Base-by-base conservation (phyloP, 257 asterid species). In the Thymus mandschuricus region DNA sequence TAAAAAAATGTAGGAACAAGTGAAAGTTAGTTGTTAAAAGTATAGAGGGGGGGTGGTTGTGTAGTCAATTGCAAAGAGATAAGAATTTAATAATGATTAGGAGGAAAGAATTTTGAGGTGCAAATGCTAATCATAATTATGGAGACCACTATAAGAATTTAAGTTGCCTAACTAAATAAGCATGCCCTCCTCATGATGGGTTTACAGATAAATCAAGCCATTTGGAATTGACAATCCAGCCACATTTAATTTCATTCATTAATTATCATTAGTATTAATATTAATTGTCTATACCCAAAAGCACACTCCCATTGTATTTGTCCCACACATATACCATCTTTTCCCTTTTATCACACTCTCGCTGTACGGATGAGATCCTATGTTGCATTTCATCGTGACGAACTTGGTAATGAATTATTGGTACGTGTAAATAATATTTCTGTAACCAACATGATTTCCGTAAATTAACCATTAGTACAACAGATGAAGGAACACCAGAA, bases 111-210 rank as follows among this genome's bases (percentile, higher is more conserved):
- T 64, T 51, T 69, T 3, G 58, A 50, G 75, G 72, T 12, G 66
- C 64, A 46, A 76, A 51, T 38, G 74, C 35, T 80, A 55, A 75
- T 75, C 49, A 79, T 79, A 72, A 46, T 64, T 56, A 68, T 62
- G 59, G 56, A 72, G 64, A 56, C 81, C 69, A 55, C 80, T 66
- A 66, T 21, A 66, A 75, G 3, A 38, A 67, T 64, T 68, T 60
- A 59, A 73, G 64, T 76, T 64, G 73, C 84, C 68, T 80, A 80
- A 74, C 85, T 74, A 74, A 74, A 78, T 71, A 79, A 65, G 70
- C 78, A 79, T 67, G 72, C 76, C 69, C 50, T 67, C 45, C 59
- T 65, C 72, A 81, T 78, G 40, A 81, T 81, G 82, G 5, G 33
- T 66, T 73, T 65, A 40, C 66, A 70, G 79, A 76, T 75, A 71